Evolutionary conservation across 345 rosid genomes (phyloP).

Genomic region (Eutrema yunnanense): DNA sequence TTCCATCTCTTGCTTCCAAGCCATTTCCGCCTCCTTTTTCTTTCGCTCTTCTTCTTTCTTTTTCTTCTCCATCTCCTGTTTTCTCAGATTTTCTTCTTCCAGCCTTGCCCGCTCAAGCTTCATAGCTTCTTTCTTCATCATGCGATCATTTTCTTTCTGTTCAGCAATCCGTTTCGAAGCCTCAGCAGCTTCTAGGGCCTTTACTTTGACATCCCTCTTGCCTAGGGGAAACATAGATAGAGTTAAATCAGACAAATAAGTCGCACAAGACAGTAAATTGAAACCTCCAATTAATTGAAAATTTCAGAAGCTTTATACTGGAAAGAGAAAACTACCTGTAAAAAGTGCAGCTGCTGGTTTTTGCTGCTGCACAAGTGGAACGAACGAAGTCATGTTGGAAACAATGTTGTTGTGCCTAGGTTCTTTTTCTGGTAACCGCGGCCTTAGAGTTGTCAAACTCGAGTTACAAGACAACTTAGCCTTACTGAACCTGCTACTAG

Average conservation of each 20-base stretch:
- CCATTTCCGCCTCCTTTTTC: slow-evolving; percentile 74
- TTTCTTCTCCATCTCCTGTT: slow-evolving; percentile 61
- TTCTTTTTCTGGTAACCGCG: slow-evolving; percentile 39
- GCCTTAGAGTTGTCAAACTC: slow-evolving; percentile 39
- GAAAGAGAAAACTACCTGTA: slow-evolving; percentile 43
- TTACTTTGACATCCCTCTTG: slow-evolving; percentile 84
- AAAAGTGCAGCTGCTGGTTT: slow-evolving; percentile 54
- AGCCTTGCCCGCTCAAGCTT: slow-evolving; percentile 70
- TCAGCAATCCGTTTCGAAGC: slow-evolving; percentile 75
- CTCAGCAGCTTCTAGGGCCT: slow-evolving; percentile 86
- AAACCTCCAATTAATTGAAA: neutral
- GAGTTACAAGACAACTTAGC: slow-evolving; percentile 50
- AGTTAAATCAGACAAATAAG: neutral
- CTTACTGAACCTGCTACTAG: slow-evolving; percentile 47
- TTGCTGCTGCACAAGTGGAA: slow-evolving; percentile 75
- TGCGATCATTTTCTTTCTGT: slow-evolving; percentile 80
- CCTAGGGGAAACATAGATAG: slow-evolving; percentile 38
- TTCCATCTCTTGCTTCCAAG: slow-evolving; percentile 73
- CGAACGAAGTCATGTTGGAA: slow-evolving; percentile 65
- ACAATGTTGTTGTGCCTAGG: slow-evolving; percentile 66
- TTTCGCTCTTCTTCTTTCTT: slow-evolving; percentile 71
- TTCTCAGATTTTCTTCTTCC: slow-evolving; percentile 61
- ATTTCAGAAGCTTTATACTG: neutral
- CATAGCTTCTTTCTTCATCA: slow-evolving; percentile 75
- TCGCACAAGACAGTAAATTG: neutral